Percentiles rank a stretch among this genome's conserved stretches.
Evolutionary conservation across 2,329 filamentous ascomycete species (phyloP).

Genomic region (Podosphaera aphanis): DNA sequence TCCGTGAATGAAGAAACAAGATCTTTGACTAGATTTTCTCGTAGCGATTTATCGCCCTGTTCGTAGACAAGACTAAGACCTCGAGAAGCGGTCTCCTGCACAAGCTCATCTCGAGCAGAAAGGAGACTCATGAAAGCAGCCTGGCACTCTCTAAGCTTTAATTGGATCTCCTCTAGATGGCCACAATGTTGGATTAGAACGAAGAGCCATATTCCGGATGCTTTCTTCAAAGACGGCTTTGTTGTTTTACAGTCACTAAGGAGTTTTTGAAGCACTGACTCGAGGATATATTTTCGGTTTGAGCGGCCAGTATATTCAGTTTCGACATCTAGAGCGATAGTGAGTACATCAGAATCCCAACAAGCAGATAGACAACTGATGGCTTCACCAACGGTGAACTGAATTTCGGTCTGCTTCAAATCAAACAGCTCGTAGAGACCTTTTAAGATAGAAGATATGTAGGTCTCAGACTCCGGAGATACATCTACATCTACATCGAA

Average conservation of each 20-base stretch:
- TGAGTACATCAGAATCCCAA: slow-evolving; percentile 64
- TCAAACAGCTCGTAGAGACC: slow-evolving; percentile 60
- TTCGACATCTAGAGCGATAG: slow-evolving; percentile 54
- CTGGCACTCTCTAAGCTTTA: slow-evolving; percentile 55
- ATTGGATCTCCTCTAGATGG: slow-evolving; percentile 49
- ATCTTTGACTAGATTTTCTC: slow-evolving; percentile 64
- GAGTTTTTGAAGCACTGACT: slow-evolving; percentile 37
- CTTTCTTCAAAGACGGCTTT: slow-evolving; percentile 74
- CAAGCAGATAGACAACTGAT: slow-evolving; percentile 54
- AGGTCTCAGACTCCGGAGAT: slow-evolving; percentile 16
- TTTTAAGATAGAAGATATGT: slow-evolving; percentile 33
- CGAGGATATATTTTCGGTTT: slow-evolving; percentile 19
- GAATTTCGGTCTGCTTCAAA: slow-evolving; percentile 63
- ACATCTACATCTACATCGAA: slow-evolving; percentile 21
- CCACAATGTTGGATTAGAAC: slow-evolving; percentile 80
- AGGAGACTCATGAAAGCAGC: slow-evolving; percentile 71
- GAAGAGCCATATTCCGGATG: slow-evolving; percentile 85
- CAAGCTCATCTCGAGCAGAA: slow-evolving; percentile 71
- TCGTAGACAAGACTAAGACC: slow-evolving; percentile 87
- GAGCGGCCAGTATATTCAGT: slow-evolving; percentile 20
- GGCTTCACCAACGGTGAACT: slow-evolving; percentile 78
- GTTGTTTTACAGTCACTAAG: slow-evolving; percentile 57
- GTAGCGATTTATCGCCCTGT: slow-evolving; percentile 59
- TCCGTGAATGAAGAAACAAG: slow-evolving; percentile 77
- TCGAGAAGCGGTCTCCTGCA: slow-evolving; percentile 83